Base-by-base conservation (phyloP, 2,329 filamentous ascomycete genomes). In the Colletotrichum aenigma region DNA sequence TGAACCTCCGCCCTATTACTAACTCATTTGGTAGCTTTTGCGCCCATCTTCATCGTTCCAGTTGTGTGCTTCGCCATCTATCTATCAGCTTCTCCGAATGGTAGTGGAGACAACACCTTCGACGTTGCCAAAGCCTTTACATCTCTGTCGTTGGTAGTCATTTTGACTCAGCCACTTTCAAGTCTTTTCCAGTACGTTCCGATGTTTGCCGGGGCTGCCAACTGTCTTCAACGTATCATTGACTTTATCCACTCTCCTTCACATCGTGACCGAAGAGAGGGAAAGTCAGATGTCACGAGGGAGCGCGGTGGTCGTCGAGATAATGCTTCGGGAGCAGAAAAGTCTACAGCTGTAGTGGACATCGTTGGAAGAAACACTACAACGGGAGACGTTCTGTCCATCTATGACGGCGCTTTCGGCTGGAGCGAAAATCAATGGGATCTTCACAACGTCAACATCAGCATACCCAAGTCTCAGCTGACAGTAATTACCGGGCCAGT, bases 1-100 rank as follows among this genome's bases (percentile, higher is more conserved):
- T 18, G 36, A 38, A 8, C 6, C 7, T 18, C 15, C 36, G 15
- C 15, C 36, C 7, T 38, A 15, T 36, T 15, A 16, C 15, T 38
- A 28, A 48, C 10, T 48, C 18, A 48, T 48, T 21, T 48, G 18
- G 3, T 48, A 48, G 43, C 43, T 48, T 48, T 48, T 21, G 43
- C 43, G 0, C 43, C 43, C 43, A 48, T 48, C 6, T 48, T 48
- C 43, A 48, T 48, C n/a, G n/a, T 48, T 1, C 43, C 43, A 48
- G 43, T 48, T 48, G 43, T 18, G n/a, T 48, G 43, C 43, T 48
- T 48, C 43, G 43, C 43, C 43, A 48, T 48, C 43, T 48, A 48
- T 48, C 18, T 48, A 1, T 21, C 43, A 12, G 43, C 43, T 48
- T 48, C 43, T 21, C 43, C 2, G 43, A 48, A 4, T 3, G 7